Percentiles rank a stretch among this genome's conserved stretches.
These are phyloP conservation scores for Lactarius hengduanensis DNA, from an alignment of 768 basidiomycete species.

Conservation along the genomic window DNA sequence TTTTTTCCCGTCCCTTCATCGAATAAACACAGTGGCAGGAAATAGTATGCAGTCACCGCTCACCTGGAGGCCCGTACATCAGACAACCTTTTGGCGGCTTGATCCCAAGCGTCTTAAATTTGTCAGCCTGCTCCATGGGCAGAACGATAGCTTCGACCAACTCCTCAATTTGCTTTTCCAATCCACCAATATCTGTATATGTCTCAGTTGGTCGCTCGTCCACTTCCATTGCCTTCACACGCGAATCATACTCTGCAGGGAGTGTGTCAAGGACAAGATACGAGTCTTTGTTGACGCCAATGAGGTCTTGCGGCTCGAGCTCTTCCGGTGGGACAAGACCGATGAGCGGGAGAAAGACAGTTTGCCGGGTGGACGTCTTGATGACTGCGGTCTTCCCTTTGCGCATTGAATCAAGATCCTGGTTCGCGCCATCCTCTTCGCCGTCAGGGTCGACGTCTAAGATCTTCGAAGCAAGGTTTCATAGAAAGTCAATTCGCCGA, in stretches of 20 bases:
- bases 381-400: slow-evolving; percentile 98
- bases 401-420: slow-evolving; percentile 93
- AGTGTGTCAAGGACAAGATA: slow-evolving; percentile 95
- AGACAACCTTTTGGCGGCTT: slow-evolving; percentile 96
- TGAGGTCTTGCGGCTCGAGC: slow-evolving; percentile 88
- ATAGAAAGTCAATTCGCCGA: background rate
- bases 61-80: slow-evolving; percentile 99
- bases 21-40: slow-evolving; percentile 2
- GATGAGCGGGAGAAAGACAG: slow-evolving; percentile 96
- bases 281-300: slow-evolving; percentile 99
- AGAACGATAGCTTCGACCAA: slow-evolving; percentile 96
- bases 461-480: slow-evolving; percentile 52
- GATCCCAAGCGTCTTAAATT: slow-evolving; percentile 98
- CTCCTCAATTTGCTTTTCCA: slow-evolving; percentile 99
- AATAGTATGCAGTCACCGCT: slow-evolving; percentile 20
- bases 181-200: slow-evolving; percentile 95
- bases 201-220: slow-evolving; percentile 97
- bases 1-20: slow-evolving; percentile 90
- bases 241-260: slow-evolving; percentile 95
- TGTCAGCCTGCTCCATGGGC: slow-evolving; percentile 98
- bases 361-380: slow-evolving; percentile 98
- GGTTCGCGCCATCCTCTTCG: slow-evolving; percentile 94
- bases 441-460: slow-evolving; percentile 91
- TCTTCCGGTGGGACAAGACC: slow-evolving; percentile 93
- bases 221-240: slow-evolving; percentile 99